Base-by-base conservation (phyloP, 352 stramenopile species). In the Phytophthora pini region DNA sequence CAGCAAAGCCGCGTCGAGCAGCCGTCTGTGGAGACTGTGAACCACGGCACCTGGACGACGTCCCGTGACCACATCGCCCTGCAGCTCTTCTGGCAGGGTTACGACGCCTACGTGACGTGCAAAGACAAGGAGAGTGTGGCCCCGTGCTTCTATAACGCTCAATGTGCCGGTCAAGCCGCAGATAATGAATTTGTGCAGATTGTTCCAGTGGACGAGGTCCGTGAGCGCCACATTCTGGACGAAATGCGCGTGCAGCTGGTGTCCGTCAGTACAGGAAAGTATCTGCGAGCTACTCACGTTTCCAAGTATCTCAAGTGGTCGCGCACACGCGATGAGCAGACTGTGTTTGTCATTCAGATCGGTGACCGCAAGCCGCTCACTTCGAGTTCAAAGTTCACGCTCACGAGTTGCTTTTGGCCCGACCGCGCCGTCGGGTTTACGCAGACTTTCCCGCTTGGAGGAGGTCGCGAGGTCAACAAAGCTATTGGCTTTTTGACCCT, bases 281-380 rank as follows among this genome's bases (percentile, higher is more conserved):
- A 84, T 47, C 44, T 90, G 49, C 76, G 81, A n/a, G 81, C 67
- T 20, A 84, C 79, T 20, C 77, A 78, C 54, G 76, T 90, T 40
- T 87, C 74, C 58, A 88, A 88, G 63, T 90, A 77, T 49, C 72
- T 90, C n/a, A 80, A 81, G 47, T 90, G 81, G 81, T 90, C 81
- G 1, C 65, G 61, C 8, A 46, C 70, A 13, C 76, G 81, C 8
- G 81, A 90, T 52, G 74, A 88, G 50, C 79, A 87, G 57, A 87
- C 81, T 1, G 75, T 90, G 26, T 90, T 90, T 61, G 60, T 79
- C 26, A 80, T 90, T 44, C 79, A 87, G 38, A 86, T 82, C 22
- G 38, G 67, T 1, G 79, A 90, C 68, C 64, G 76, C 50, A 81
- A 85, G 50, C 74, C 79, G 51, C 69, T 90, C 26, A 75, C 65